phyloP scores from a whole-genome alignment of 768 basidiomycete genomes.

The Tricholoma bakamatsutake region DNA sequence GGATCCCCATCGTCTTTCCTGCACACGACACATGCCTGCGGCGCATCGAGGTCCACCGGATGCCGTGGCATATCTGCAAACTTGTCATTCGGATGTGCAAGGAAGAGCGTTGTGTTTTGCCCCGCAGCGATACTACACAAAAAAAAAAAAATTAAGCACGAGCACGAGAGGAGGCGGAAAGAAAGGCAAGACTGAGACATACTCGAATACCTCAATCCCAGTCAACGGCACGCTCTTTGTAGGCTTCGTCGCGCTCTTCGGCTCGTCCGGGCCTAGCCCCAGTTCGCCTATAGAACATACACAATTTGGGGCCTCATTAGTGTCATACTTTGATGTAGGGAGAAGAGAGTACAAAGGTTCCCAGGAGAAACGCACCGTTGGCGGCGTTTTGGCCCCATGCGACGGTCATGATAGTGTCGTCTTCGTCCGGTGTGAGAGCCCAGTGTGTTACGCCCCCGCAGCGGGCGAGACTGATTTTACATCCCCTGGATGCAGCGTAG shows the following conservation, averaged over 20 bases:
- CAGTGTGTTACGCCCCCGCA: constrained; percentile 92
- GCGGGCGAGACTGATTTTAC: constrained; percentile 61
- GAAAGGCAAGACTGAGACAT: constrained; percentile 16
- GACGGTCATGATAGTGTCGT: constrained; percentile 74
- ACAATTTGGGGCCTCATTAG: not conserved
- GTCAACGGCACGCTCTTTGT: constrained; percentile 60
- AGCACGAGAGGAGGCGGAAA: not conserved
- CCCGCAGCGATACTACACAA: constrained; percentile 67
- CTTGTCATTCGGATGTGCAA: constrained; percentile 70
- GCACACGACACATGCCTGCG: constrained; percentile 69
- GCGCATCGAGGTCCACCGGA: constrained; percentile 65
- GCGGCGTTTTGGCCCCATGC: constrained; percentile 83
- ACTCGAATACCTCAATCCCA: constrained; percentile 82
- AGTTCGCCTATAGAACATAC: constrained; percentile 54
- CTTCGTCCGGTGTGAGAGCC: constrained; percentile 69
- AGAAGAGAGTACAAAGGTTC: not conserved
- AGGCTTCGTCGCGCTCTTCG: constrained; percentile 85
- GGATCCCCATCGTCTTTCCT: constrained; percentile 64
- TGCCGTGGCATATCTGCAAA: constrained; percentile 76
- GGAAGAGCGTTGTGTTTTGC: constrained; percentile 81
- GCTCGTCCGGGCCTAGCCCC: constrained; percentile 71
- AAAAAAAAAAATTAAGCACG: not conserved
- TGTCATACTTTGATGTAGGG: no score
- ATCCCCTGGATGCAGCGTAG: constrained; percentile 46
- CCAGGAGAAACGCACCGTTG: constrained; percentile 44